These are phyloP conservation scores for Saccharomycopsis vini DNA, from an alignment of 805 yeast species.

Conservation along the genomic window DNA sequence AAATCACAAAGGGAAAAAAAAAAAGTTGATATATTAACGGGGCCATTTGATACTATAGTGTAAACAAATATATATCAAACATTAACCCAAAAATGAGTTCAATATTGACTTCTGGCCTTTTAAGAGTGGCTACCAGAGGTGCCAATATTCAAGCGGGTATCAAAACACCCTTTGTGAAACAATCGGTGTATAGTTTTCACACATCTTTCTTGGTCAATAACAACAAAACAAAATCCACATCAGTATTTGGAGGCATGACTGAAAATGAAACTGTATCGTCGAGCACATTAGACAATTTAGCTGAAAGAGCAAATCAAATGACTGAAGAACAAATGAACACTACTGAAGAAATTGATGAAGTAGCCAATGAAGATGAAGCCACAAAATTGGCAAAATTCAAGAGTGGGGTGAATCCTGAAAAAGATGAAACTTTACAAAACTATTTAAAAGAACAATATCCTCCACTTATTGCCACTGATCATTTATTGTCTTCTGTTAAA, in stretches of 20 bases:
- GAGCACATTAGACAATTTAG: constrained; percentile 5
- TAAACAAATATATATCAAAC: no score
- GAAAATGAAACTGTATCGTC: constrained; percentile 61
- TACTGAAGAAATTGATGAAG: neutral
- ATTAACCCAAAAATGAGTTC: no score
- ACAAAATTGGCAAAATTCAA: constrained; percentile 23
- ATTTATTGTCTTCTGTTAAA: constrained; percentile 62
- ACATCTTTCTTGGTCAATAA: neutral
- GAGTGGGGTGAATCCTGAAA: constrained; percentile 26
- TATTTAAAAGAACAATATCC: constrained; percentile 36
- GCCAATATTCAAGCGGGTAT: no score
- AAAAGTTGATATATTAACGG: no score
- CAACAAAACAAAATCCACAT: constrained; percentile 55
- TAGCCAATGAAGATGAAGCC: neutral
- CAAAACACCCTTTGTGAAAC: no score
- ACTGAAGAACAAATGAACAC: no score
- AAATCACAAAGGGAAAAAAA: no score
- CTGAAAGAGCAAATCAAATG: constrained; percentile 4
- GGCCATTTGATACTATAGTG: no score
- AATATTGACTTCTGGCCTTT: no score
- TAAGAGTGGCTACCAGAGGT: no score
- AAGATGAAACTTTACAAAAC: constrained; percentile 33
- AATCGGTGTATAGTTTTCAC: neutral
- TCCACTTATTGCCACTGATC: constrained; percentile 47
- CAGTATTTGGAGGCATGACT: constrained; percentile 84